These are phyloP conservation scores for Cyathus striatus DNA, from an alignment of 768 basidiomycete genomes.

Conservation along the genomic window DNA sequence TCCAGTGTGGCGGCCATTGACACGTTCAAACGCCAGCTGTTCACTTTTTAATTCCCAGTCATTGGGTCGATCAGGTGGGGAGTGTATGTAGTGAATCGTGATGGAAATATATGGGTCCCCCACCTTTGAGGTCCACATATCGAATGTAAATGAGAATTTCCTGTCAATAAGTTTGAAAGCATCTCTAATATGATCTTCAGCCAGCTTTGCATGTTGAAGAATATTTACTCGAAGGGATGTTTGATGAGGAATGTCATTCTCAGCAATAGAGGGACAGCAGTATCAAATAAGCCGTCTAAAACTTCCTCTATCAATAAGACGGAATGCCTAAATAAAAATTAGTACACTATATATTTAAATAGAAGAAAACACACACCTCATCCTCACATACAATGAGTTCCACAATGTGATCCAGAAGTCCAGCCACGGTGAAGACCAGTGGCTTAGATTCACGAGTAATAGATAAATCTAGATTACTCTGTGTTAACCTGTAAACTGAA, in stretches of 20 bases:
- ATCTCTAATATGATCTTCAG: neutral
- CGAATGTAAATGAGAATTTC: slow-evolving; percentile 12
- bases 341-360: too few relatives aligned
- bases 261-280: neutral
- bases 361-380: too few relatives aligned
- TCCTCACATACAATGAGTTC: too few relatives aligned
- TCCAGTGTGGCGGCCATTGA: slow-evolving; percentile 11
- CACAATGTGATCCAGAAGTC: too few relatives aligned
- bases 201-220: neutral
- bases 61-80: slow-evolving; percentile 3
- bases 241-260: neutral
- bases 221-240: neutral
- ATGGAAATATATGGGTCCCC: slow-evolving; percentile 12
- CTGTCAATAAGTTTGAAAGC: slow-evolving; percentile 4
- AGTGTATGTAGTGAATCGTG: slow-evolving; percentile 12
- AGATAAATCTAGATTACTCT: too few relatives aligned
- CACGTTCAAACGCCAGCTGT: slow-evolving; percentile 6
- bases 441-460: too few relatives aligned
- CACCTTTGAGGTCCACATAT: slow-evolving; percentile 13
- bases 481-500: too few relatives aligned
- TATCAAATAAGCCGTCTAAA: neutral
- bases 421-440: too few relatives aligned
- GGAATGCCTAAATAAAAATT: too few relatives aligned
- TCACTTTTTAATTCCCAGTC: slow-evolving; percentile 13
- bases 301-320: neutral